phyloP scores from a whole-genome alignment of 1,284 basidiomycete genomes.

The Schizophyllum amplum region DNA sequence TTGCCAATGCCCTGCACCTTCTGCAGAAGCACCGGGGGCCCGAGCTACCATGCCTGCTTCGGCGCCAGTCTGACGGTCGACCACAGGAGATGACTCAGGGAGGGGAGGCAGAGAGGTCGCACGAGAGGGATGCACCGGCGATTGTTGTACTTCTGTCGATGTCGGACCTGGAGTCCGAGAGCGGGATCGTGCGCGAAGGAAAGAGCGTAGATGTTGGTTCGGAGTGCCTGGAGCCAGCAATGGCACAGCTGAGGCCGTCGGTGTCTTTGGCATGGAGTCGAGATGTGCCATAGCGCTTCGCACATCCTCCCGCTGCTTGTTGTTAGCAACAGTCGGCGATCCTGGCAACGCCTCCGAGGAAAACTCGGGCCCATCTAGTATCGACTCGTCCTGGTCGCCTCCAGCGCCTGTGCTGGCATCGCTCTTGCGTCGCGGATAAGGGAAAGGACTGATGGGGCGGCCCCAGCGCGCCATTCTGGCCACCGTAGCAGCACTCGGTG shows the following conservation, averaged over 20 bases:
- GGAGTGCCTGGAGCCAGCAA: not conserved
- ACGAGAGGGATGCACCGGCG: not conserved
- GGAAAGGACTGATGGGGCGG: conserved; percentile 59
- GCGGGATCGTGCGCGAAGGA: not conserved
- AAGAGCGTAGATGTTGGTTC: not conserved
- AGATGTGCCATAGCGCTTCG: not conserved
- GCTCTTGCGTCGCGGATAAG: conserved; percentile 20
- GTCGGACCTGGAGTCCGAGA: not conserved
- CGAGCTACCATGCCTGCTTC: not conserved
- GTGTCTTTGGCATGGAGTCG: too few species aligned
- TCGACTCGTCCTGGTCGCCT: not conserved
- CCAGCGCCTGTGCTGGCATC: conserved; percentile 10
- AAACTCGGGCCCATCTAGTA: too few species aligned
- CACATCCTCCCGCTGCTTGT: not conserved
- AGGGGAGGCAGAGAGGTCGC: not conserved
- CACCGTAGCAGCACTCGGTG: conserved; percentile 48
- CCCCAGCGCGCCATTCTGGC: conserved; percentile 54
- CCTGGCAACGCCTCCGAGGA: too few species aligned
- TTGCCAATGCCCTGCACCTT: too few species aligned
- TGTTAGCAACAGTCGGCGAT: conserved; percentile 6
- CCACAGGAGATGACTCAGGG: not conserved
- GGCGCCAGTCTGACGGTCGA: too few species aligned
- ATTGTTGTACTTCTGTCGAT: not conserved
- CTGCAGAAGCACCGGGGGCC: not conserved
- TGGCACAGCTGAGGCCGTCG: too few species aligned